A percentile compares a stretch with the other conserved stretches of the same genome.
Conservation (phyloP, 768 basidiomycete genomes). For the Antrodiella citrinella region DNA sequence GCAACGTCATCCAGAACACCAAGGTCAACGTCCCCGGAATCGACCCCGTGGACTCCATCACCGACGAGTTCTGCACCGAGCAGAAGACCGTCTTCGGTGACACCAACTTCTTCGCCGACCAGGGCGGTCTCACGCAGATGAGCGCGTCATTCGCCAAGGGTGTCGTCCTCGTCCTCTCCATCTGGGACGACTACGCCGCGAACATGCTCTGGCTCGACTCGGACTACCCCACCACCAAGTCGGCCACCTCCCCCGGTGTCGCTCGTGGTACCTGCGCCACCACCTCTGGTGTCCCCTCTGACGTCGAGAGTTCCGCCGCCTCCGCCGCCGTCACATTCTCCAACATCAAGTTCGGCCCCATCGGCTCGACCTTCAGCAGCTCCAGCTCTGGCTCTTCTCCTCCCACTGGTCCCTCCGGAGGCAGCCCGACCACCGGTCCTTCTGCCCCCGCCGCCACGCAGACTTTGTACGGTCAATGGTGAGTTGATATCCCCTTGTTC, state of each 20-base stretch:
- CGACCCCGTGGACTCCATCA: slow-evolving; percentile 36
- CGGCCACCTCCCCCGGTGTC: slow-evolving; percentile 31
- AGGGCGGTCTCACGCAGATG: slow-evolving; percentile 33
- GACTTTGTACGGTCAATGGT: no score
- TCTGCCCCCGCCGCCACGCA: slow-evolving; percentile 2
- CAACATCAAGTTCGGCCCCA: slow-evolving; percentile 46
- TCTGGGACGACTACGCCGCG: slow-evolving; percentile 51
- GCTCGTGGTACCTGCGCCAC: slow-evolving; percentile 44
- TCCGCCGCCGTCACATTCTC: slow-evolving; percentile 42
- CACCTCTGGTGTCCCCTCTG: slow-evolving; percentile 35
- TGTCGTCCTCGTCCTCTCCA: slow-evolving; percentile 39
- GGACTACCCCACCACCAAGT: slow-evolving; percentile 18
- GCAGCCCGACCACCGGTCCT: neutral
- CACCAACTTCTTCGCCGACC: slow-evolving; percentile 30
- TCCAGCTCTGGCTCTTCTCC: slow-evolving; percentile 1
- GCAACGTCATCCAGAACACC: slow-evolving; percentile 44
- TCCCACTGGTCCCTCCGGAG: neutral
- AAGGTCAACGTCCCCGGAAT: slow-evolving; percentile 38
- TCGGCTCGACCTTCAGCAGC: slow-evolving; percentile 35
- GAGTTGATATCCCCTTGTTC: no score
- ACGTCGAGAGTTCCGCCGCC: slow-evolving; percentile 32
- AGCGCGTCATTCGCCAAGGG: slow-evolving; percentile 30
- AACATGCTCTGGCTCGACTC: slow-evolving; percentile 21
- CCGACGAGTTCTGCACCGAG: slow-evolving; percentile 37
- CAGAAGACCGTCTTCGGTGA: slow-evolving; percentile 39